Percentiles rank a stretch among this genome's conserved stretches.
These are phyloP conservation scores for Spiraea crenata DNA, from an alignment of 331 rosid genomes.

Conservation along the genomic window DNA sequence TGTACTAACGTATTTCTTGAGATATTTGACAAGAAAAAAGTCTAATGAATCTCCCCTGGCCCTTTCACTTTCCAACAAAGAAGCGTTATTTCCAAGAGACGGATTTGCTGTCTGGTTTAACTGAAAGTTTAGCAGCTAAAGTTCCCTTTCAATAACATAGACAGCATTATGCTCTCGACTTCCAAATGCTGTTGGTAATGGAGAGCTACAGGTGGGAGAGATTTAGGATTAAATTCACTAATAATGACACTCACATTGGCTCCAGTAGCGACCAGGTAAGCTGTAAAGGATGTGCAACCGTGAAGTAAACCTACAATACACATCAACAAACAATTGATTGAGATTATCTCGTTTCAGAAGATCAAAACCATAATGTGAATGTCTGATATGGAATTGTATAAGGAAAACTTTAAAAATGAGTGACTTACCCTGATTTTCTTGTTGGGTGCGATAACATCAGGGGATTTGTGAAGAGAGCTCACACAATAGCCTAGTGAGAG, in stretches of 20 bases:
- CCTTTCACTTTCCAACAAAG: constrained; percentile 83
- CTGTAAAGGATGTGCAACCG: constrained; percentile 86
- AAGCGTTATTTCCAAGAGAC: constrained; percentile 86
- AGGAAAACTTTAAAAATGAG: constrained; percentile 10
- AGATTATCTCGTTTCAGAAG: neutral
- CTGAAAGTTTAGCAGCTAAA: constrained; percentile 84
- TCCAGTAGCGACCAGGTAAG: constrained; percentile 95
- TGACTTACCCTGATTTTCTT: constrained; percentile 89
- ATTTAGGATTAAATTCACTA: constrained; percentile 89
- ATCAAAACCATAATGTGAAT: neutral
- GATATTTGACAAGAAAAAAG: constrained; percentile 77
- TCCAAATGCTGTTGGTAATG: constrained; percentile 80
- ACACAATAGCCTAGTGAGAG: no score
- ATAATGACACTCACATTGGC: constrained; percentile 91
- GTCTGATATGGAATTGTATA: constrained; percentile 28
- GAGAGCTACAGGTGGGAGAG: constrained; percentile 94
- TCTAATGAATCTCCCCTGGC: constrained; percentile 73
- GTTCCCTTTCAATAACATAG: constrained; percentile 85
- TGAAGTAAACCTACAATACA: constrained; percentile 79
- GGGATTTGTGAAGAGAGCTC: no score
- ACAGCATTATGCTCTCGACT: constrained; percentile 92
- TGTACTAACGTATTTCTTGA: constrained; percentile 82
- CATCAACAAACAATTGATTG: neutral
- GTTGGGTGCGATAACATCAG: constrained; percentile 79
- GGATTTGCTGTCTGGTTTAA: constrained; percentile 90